phyloP scores from a whole-genome alignment of 192 early-diverging fungal genomes.

The Coemansia sp. region DNA sequence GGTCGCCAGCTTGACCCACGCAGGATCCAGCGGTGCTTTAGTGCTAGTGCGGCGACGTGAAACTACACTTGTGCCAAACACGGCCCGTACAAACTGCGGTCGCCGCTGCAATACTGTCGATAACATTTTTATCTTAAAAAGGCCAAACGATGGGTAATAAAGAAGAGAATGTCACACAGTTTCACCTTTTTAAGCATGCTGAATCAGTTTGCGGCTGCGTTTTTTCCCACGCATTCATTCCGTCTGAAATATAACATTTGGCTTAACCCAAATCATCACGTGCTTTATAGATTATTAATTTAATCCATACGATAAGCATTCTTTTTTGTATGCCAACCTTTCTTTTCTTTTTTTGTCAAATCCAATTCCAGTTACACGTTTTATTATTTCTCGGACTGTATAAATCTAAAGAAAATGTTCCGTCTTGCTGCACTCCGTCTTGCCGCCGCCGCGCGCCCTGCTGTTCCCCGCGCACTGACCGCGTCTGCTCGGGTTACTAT shows the following conservation, averaged over 20 bases:
- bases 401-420: constrained; percentile 23
- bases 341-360: neutral
- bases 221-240: no score
- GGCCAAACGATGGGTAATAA: neutral
- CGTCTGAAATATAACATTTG: no score
- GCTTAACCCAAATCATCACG: neutral
- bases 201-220: neutral
- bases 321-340: neutral
- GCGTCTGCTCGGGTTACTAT: neutral
- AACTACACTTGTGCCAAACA: neutral
- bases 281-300: neutral
- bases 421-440: constrained; percentile 37
- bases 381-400: constrained; percentile 1
- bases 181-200: neutral
- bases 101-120: neutral
- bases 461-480: constrained; percentile 2
- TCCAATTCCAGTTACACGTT: neutral
- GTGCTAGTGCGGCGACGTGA: constrained; percentile 1
- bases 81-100: neutral
- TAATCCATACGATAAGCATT: neutral
- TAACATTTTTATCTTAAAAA: neutral
- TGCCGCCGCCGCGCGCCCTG: constrained; percentile 1
- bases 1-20: constrained; percentile 70
- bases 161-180: neutral
- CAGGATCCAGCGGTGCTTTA: constrained; percentile 62